A percentile compares a stretch with the other conserved stretches of the same genome.
Evolutionary conservation across 768 basidiomycete genomes (phyloP).

Genomic region (Melanogaster broomeanus): DNA sequence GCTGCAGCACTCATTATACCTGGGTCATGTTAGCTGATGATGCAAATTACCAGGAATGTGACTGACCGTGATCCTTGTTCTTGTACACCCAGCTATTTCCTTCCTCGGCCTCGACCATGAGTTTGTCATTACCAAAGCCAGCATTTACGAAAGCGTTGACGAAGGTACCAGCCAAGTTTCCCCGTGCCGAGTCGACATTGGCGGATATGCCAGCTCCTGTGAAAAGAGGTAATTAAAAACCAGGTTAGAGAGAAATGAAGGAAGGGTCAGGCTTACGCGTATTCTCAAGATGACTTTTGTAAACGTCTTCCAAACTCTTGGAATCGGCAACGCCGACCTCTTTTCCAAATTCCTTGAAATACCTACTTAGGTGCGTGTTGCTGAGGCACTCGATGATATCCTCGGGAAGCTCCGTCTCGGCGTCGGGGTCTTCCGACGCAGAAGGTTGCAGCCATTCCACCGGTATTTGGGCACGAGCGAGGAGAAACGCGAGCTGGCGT

Average conservation of each 20-base stretch:
- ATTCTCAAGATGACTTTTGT: constrained; percentile 94
- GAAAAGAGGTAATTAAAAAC: not conserved
- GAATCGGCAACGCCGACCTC: constrained; percentile 89
- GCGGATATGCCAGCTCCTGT: constrained; percentile 66
- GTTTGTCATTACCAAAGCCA: constrained; percentile 97
- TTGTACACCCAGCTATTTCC: constrained; percentile 99
- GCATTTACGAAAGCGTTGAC: constrained; percentile 99
- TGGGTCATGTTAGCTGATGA: constrained; percentile 28
- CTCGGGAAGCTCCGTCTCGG: constrained; percentile 69
- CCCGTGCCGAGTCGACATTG: constrained; percentile 90
- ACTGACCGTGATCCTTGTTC: constrained; percentile 94
- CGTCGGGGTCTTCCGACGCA: constrained; percentile 48
- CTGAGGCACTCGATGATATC: constrained; percentile 85
- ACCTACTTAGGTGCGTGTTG: constrained; percentile 79
- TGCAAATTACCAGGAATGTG: not conserved
- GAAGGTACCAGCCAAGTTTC: constrained; percentile 94
- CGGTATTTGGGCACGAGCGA: constrained; percentile 90
- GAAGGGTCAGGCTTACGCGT: constrained; percentile 54
- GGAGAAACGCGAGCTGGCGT: constrained; percentile 90
- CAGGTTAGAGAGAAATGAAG: not conserved
- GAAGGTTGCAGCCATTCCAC: constrained; percentile 82
- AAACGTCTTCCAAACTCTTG: constrained; percentile 94
- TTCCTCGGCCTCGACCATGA: constrained; percentile 96
- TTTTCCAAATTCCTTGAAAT: constrained; percentile 91
- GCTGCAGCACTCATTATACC: constrained; percentile 98